phyloP scores from a whole-genome alignment of 1,284 basidiomycete genomes.

The Schizophyllum amplum region DNA sequence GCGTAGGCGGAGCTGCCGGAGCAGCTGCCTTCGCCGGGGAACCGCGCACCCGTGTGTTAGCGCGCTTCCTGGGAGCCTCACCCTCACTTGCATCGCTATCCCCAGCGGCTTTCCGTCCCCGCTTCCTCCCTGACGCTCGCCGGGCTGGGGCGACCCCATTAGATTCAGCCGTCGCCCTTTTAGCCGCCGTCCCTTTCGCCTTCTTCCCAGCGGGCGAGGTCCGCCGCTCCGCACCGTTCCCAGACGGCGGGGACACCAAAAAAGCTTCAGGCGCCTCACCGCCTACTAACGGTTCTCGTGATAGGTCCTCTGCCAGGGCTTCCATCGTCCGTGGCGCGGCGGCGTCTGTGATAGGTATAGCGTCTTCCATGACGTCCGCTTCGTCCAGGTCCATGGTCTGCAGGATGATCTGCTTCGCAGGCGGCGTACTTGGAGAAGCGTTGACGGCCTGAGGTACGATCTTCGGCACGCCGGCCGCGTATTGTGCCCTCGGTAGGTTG shows the following conservation, averaged over 20 bases:
- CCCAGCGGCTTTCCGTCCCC: conserved; percentile 9
- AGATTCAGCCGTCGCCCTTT: conserved; percentile 3
- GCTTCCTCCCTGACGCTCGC: conserved; percentile 13
- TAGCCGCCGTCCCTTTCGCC: conserved; percentile 11
- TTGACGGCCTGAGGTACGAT: conserved; percentile 6
- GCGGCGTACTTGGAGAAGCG: conserved; percentile 19
- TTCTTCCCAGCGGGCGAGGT: not conserved
- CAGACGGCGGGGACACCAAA: conserved; percentile 1
- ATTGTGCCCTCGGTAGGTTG: conserved; percentile 50
- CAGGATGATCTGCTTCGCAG: conserved; percentile 6
- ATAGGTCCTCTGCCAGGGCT: conserved; percentile 47
- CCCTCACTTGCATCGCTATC: conserved; percentile 10
- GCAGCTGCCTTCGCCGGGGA: conserved; percentile 9
- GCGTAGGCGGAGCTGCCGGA: conserved; percentile 1
- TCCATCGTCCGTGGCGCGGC: conserved; percentile 52
- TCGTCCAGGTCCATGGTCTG: conserved; percentile 26
- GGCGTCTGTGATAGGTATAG: conserved; percentile 11
- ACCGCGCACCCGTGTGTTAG: conserved; percentile 2
- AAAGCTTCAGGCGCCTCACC: not conserved
- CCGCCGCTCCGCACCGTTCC: conserved; percentile 2
- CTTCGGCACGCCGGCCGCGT: conserved; percentile 6
- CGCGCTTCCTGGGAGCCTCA: conserved; percentile 3
- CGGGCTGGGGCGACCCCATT: not conserved
- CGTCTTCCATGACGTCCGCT: conserved; percentile 26
- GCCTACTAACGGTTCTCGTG: not conserved